phyloP scores from a whole-genome alignment of 495 filamentous ascomycete species.

The Lepidopterella palustris region DNA sequence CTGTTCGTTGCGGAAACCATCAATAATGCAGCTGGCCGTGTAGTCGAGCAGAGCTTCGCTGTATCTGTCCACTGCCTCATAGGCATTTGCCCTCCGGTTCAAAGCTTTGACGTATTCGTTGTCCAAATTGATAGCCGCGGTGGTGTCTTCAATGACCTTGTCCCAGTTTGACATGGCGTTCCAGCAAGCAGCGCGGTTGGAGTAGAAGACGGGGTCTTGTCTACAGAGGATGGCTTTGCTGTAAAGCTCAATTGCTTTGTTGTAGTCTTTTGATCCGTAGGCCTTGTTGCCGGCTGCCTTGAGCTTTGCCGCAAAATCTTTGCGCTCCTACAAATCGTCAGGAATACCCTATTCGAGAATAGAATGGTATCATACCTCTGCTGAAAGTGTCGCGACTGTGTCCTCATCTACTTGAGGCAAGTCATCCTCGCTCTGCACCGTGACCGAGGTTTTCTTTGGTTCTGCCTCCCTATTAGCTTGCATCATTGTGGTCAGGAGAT shows the following conservation, averaged over 20 bases:
- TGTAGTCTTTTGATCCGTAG: constrained; percentile 86
- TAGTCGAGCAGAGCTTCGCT: constrained; percentile 95
- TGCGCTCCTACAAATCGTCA: constrained; percentile 49
- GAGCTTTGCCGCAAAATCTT: constrained; percentile 79
- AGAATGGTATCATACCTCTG: constrained; percentile 46
- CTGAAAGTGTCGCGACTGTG: constrained; percentile 61
- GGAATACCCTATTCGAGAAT: constrained; percentile 15
- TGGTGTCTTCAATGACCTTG: constrained; percentile 95
- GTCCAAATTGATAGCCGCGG: constrained; percentile 83
- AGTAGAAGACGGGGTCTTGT: constrained; percentile 96
- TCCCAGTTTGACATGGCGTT: constrained; percentile 88
- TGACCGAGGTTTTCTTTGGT: constrained; percentile 43
- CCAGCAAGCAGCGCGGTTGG: constrained; percentile 95
- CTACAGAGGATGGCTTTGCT: constrained; percentile 94
- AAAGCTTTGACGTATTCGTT: constrained; percentile 96
- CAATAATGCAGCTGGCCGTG: constrained; percentile 98
- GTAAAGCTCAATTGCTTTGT: constrained; percentile 86
- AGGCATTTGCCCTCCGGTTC: constrained; percentile 91
- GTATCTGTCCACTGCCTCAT: constrained; percentile 84
- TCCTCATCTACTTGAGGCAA: constrained; percentile 80
- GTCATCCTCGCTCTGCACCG: constrained; percentile 64
- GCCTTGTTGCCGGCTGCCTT: constrained; percentile 96
- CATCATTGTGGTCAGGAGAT: neutral
- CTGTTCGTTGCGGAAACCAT: constrained; percentile 82
- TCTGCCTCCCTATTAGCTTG: constrained; percentile 31